phyloP scores from a whole-genome alignment of 805 yeast species.

The Candida ovalis region DNA sequence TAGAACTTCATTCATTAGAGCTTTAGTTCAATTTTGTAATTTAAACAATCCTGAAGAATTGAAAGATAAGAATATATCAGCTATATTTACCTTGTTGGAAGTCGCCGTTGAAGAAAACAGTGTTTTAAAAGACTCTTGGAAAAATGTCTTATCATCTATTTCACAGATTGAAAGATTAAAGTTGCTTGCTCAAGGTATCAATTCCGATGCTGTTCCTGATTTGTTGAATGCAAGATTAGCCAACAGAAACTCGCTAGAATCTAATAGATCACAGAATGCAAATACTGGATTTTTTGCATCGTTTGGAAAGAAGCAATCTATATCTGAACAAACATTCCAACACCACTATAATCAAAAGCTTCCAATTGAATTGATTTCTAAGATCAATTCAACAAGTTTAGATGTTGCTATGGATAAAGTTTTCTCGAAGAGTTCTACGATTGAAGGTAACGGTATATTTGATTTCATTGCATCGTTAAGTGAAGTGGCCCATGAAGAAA shows the following conservation, averaged over 20 bases:
- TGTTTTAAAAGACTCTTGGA: constrained; percentile 73
- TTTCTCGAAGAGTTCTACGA: constrained; percentile 73
- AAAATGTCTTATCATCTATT: constrained; percentile 70
- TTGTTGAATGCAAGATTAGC: constrained; percentile 71
- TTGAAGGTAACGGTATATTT: constrained; percentile 80
- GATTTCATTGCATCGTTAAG: constrained; percentile 85
- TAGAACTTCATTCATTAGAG: constrained; percentile 83
- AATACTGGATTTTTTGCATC: constrained; percentile 48
- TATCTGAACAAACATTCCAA: constrained; percentile 63
- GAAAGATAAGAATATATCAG: constrained; percentile 74
- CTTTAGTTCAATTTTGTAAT: constrained; percentile 82
- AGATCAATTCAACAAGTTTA: constrained; percentile 61
- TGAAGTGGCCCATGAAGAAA: constrained; percentile 85
- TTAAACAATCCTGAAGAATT: constrained; percentile 76
- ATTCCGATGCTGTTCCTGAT: constrained; percentile 82
- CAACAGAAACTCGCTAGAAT: constrained; percentile 51
- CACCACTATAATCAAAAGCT: constrained; percentile 71
- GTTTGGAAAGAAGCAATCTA: constrained; percentile 47
- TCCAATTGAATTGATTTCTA: constrained; percentile 51
- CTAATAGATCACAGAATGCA: constrained; percentile 36
- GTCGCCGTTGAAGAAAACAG: constrained; percentile 81
- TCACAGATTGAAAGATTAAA: constrained; percentile 92
- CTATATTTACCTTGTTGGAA: constrained; percentile 68
- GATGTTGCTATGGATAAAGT: constrained; percentile 83
- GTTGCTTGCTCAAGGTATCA: constrained; percentile 81